Base-by-base conservation (phyloP, 2,329 filamentous ascomycete species). In the Aureobasidium pullulans region DNA sequence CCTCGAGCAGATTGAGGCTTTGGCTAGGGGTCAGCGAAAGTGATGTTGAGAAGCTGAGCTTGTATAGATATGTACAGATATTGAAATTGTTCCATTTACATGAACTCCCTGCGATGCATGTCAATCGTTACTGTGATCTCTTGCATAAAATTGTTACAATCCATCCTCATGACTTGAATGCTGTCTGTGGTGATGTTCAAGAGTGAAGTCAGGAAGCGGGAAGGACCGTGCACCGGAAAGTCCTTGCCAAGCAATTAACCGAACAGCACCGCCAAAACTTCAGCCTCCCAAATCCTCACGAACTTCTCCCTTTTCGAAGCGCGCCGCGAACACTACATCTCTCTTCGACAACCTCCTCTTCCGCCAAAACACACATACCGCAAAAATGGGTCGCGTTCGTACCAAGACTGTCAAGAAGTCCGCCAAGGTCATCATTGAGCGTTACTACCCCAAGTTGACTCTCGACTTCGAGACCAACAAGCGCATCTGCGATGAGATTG, bases 401-500 rank as follows among this genome's bases (percentile, higher is more conserved):
- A 81, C 79, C 62, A 81, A 77, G 83, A 87, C 84, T 70, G 85
- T 88, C 74, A 88, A 88, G 82, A 86, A 87, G 79, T 88, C 86
- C 84, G 92, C 94, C 83, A 99, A 99, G 89, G 91, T 96, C 85
- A 93, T 97, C 83, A 97, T 99, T 81, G 92, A 96, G 88, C 86
- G 89, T 69, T 95, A 94, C 84, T 95, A 72, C 68, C 94, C 94
- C 76, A 91, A 90, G 81, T 85, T 99, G 78, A 96, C 92, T 67
- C 90, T 97, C 75, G 94, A 99, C 84, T 99, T 99, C 83, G 94
- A 99, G 88, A 96, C 90, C 86, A 96, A 96, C 89, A 96, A 96
- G 89, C 85, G 91, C 74, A 95, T 97, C 75, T 97, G 94, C 84
- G 94, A 97, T 91, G 94, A 99, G 83, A 94, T 99, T 73, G 94